A percentile compares a stretch with the other conserved stretches of the same genome.
phyloP scores from a whole-genome alignment of 176 grass and related monocot genomes.

The Panicum miliaceum region DNA sequence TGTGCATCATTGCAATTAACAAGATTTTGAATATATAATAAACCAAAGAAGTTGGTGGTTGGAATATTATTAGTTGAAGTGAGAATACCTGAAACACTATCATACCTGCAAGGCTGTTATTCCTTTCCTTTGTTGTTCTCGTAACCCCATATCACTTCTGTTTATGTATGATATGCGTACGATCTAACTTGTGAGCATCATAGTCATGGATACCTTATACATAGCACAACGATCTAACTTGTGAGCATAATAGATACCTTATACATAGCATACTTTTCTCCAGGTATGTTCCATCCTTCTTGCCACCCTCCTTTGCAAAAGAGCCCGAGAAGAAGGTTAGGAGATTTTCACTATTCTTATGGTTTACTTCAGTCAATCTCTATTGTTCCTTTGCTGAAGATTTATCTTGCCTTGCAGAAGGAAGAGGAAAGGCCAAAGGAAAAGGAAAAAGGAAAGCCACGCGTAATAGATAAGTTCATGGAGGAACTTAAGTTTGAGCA shows the following conservation, averaged over 20 bases:
- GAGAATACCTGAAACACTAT: slow-evolving; percentile 16
- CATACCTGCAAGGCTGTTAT: not conserved
- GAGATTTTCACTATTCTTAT: slow-evolving; percentile 29
- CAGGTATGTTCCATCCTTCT: slow-evolving; percentile 98
- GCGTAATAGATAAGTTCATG: slow-evolving; percentile 92
- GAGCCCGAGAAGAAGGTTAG: slow-evolving; percentile 91
- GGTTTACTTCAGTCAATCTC: not conserved
- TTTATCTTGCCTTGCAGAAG: slow-evolving; percentile 59
- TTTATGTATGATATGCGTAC: slow-evolving; percentile 9
- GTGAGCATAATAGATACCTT: slow-evolving; percentile 44
- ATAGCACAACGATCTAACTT: slow-evolving; percentile 35
- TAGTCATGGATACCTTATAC: slow-evolving; percentile 44
- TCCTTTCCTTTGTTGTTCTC: slow-evolving; percentile 15
- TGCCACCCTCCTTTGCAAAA: slow-evolving; percentile 88
- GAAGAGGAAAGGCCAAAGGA: slow-evolving; percentile 94
- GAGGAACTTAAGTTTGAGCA: slow-evolving; percentile 97
- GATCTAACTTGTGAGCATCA: slow-evolving; percentile 27
- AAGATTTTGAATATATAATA: slow-evolving; percentile 35
- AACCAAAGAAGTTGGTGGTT: not conserved
- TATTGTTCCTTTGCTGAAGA: slow-evolving; percentile 31
- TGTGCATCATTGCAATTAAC: not conserved
- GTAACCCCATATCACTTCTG: slow-evolving; percentile 18
- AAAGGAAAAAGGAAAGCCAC: slow-evolving; percentile 93
- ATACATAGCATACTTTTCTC: slow-evolving; percentile 52
- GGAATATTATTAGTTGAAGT: slow-evolving; percentile 14